Percentiles rank a stretch among this genome's conserved stretches.
phyloP scores from a whole-genome alignment of 176 grass and related monocot genomes.

The Poa annua region DNA sequence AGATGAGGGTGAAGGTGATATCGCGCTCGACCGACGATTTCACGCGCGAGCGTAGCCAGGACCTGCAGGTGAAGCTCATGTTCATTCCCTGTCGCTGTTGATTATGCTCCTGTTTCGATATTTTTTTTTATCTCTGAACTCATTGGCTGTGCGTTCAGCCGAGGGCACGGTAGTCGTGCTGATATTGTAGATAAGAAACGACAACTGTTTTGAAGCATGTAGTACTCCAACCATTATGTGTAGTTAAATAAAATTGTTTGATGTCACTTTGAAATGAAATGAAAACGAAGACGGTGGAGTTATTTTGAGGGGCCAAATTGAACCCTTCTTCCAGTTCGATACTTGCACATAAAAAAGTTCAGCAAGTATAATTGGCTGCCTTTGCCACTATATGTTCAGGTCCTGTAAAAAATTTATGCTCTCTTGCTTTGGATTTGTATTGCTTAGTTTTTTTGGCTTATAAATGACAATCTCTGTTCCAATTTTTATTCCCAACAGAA shows the following conservation, averaged over 20 bases:
- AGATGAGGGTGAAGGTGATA: constrained; percentile 95
- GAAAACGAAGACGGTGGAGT: not conserved
- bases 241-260: not conserved
- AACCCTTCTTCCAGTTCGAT: not conserved
- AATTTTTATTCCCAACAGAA: constrained; percentile 58
- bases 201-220: not conserved
- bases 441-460: not conserved
- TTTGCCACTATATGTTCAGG: not conserved
- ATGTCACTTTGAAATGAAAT: not conserved
- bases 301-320: not conserved
- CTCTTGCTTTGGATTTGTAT: constrained; percentile 4
- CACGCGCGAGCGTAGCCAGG: constrained; percentile 88
- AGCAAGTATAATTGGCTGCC: not conserved
- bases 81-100: not conserved
- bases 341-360: not conserved
- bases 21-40: constrained; percentile 88
- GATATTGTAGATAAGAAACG: not conserved
- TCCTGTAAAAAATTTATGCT: not conserved
- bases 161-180: not conserved
- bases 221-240: no score
- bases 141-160: not conserved
- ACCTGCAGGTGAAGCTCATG: constrained; percentile 61
- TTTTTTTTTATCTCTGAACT: not conserved
- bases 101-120: not conserved
- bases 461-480: constrained; percentile 23